Evolutionary conservation across 2,329 filamentous ascomycete species (phyloP).

Genomic region (Pseudocercospora crystallina): DNA sequence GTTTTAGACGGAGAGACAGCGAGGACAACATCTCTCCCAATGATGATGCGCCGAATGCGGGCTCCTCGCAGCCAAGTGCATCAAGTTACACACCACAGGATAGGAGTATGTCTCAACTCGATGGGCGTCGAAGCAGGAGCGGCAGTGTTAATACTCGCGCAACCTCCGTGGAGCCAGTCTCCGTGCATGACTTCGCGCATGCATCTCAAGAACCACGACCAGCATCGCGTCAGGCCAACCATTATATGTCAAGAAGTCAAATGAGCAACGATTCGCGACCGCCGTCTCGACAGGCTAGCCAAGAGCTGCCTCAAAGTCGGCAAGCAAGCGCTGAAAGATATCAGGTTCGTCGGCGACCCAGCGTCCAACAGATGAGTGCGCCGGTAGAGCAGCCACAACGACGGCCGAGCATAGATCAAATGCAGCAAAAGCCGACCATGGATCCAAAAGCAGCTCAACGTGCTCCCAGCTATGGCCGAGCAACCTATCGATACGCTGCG

Average conservation of each 20-base stretch:
- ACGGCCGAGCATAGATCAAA: slow-evolving; percentile 29
- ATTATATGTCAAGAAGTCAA: slow-evolving; percentile 29
- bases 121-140: slow-evolving; percentile 30
- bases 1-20: slow-evolving; percentile 59
- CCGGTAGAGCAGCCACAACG: slow-evolving; percentile 14
- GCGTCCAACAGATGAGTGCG: slow-evolving; percentile 20
- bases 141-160: slow-evolving; percentile 33
- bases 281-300: slow-evolving; percentile 30
- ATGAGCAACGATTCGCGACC: slow-evolving; percentile 30
- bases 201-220: slow-evolving; percentile 26
- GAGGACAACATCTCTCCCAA: slow-evolving; percentile 46
- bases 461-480: slow-evolving; percentile 40
- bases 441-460: slow-evolving; percentile 37
- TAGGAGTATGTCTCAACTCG: slow-evolving; percentile 24
- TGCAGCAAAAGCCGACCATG: slow-evolving; percentile 19
- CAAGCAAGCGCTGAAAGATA: slow-evolving; percentile 33
- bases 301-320: slow-evolving; percentile 28
- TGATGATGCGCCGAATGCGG: slow-evolving; percentile 33
- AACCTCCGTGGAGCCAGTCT: slow-evolving; percentile 35
- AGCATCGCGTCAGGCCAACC: slow-evolving; percentile 28
- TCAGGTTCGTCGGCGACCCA: slow-evolving; percentile 26
- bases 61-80: slow-evolving; percentile 30
- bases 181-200: slow-evolving; percentile 37
- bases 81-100: slow-evolving; percentile 30
- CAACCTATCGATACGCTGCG: slow-evolving; percentile 48